Percentiles rank a stretch among this genome's conserved stretches.
Conservation (phyloP, 1,139 yeast species). For the Geotrichum carabidarum region DNA sequence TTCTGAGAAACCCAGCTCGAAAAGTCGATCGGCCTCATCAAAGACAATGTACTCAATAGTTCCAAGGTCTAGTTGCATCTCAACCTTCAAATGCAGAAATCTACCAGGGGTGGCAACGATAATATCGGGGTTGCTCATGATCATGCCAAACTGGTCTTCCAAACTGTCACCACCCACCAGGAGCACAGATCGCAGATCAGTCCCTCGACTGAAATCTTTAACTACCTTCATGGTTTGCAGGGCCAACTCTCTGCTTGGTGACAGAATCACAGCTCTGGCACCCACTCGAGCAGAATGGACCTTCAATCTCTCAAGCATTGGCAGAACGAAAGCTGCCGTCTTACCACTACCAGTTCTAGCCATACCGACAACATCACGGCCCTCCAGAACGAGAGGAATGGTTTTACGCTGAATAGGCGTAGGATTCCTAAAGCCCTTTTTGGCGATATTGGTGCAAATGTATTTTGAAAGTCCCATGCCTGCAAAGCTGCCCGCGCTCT, state of each 20-base stretch:
- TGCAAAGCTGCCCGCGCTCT: slow-evolving; percentile 65
- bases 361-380: slow-evolving; percentile 96
- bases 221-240: slow-evolving; percentile 84
- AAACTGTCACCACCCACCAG: slow-evolving; percentile 96
- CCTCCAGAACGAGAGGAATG: slow-evolving; percentile 80
- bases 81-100: slow-evolving; percentile 89
- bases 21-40: slow-evolving; percentile 96
- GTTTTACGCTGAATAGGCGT: slow-evolving; percentile 97
- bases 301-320: slow-evolving; percentile 80
- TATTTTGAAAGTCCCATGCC: slow-evolving; percentile 82
- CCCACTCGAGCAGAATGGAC: slow-evolving; percentile 85
- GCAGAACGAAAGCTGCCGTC: slow-evolving; percentile 95
- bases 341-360: slow-evolving; percentile 99
- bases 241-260: slow-evolving; percentile 95
- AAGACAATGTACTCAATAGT: slow-evolving; percentile 86
- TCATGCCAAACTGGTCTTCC: slow-evolving; percentile 89
- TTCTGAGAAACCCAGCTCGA: slow-evolving; percentile 95
- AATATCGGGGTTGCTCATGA: slow-evolving; percentile 93
- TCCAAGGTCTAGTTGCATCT: slow-evolving; percentile 81
- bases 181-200: slow-evolving; percentile 73
- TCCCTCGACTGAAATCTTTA: slow-evolving; percentile 78
- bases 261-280: slow-evolving; percentile 76
- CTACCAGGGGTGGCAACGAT: slow-evolving; percentile 97
- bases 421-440: slow-evolving; percentile 89
- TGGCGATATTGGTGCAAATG: slow-evolving; percentile 62